These are phyloP conservation scores for Garcia nutans DNA, from an alignment of 345 rosid genomes.

Conservation along the genomic window DNA sequence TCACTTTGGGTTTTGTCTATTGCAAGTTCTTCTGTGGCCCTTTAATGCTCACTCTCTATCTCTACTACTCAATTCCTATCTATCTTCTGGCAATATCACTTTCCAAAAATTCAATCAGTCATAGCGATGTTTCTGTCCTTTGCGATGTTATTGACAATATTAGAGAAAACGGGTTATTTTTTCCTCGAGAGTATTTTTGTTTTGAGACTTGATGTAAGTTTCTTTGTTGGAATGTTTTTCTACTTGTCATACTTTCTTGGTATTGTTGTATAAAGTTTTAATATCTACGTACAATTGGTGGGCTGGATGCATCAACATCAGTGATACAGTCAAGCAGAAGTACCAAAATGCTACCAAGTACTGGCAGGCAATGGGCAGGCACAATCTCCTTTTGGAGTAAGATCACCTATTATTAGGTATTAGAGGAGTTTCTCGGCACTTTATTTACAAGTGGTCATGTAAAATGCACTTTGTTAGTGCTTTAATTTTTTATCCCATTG, in stretches of 20 bases:
- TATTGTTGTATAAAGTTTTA: neutral
- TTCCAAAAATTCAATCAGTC: neutral
- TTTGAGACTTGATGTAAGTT: neutral
- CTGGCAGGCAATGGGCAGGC: neutral
- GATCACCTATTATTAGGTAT: neutral
- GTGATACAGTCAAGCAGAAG: neutral
- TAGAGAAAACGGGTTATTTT: slow-evolving; percentile 8
- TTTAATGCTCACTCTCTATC: neutral
- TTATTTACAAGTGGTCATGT: neutral
- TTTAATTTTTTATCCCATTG: neutral
- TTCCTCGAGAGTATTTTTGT: slow-evolving; percentile 2
- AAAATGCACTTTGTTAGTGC: too few species aligned
- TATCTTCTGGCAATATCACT: neutral
- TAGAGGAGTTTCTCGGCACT: neutral
- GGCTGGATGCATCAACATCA: neutral
- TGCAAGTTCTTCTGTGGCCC: slow-evolving; percentile 7
- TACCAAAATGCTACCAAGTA: neutral
- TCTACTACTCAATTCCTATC: neutral
- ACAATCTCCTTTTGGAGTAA: neutral
- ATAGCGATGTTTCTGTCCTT: neutral
- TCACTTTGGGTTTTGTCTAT: neutral
- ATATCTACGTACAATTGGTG: neutral
- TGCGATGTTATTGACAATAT: slow-evolving; percentile 13
- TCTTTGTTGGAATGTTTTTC: neutral
- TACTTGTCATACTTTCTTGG: neutral